Conservation (phyloP, 2,329 filamentous ascomycete genomes). For the Exophiala viscosa region DNA sequence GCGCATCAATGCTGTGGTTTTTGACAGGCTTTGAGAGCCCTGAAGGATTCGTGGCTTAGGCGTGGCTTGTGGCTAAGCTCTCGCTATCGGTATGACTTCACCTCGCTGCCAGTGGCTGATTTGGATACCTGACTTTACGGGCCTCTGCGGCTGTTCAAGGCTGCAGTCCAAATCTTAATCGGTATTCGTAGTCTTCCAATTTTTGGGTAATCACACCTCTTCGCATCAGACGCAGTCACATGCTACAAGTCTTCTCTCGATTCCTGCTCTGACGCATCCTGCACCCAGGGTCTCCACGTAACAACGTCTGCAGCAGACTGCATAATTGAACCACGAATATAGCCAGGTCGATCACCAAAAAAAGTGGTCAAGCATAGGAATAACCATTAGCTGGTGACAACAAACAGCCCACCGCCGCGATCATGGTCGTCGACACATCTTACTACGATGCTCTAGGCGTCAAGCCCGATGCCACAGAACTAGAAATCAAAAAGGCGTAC, state of each 20-base stretch:
- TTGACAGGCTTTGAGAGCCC: not conserved
- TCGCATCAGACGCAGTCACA: no score
- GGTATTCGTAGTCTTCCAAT: not conserved
- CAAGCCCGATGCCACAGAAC: constrained; percentile 75
- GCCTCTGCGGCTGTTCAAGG: constrained; percentile 6
- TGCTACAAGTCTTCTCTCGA: not conserved
- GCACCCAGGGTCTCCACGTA: not conserved
- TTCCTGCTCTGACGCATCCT: not conserved
- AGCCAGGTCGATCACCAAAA: no score
- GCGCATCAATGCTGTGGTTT: no score
- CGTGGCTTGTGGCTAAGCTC: not conserved
- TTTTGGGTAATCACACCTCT: not conserved
- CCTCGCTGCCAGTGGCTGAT: not conserved
- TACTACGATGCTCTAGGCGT: constrained; percentile 89
- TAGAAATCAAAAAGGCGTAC: constrained; percentile 97
- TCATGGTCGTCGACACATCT: constrained; percentile 81
- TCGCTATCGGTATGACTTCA: constrained; percentile 16
- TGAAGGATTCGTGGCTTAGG: not conserved
- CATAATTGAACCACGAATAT: no score
- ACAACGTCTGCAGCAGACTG: not conserved
- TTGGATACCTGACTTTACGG: constrained; percentile 1
- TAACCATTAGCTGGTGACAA: not conserved
- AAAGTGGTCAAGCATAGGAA: no score
- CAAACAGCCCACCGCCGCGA: constrained; percentile 25
- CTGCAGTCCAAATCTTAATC: constrained; percentile 11